Base-by-base conservation (phyloP, 345 rosid species). In the Rhodomyrtus tomentosa region DNA sequence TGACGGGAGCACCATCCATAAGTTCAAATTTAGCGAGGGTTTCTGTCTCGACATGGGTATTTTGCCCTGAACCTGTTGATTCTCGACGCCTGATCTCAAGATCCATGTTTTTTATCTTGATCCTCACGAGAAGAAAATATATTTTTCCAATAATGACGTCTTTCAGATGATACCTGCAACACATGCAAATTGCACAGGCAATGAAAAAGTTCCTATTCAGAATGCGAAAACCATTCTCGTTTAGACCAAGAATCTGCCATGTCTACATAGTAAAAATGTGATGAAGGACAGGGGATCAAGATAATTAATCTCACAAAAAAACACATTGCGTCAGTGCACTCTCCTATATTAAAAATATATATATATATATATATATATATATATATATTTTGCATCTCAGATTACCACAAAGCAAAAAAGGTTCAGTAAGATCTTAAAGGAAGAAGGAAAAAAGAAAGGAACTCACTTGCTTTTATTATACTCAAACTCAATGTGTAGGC, bases 1-100 rank as follows among this genome's bases (percentile, higher is more conserved):
- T 92, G 80, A 98, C 99, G 0, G 99, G 98, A 89, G 98, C 98
- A 80, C 99, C 99, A 88, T 98, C 99, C 99, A 98, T 98, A 91
- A 98, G 84, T 90, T 96, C 99, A 80, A 93, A 98, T 89, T 98
- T 98, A 15, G 99, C 99, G 25, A 98, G 94, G 18, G 99, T 98
- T 90, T 98, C 99, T 36, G 99, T 96, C 92, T 98, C 99, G 21
- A 98, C 99, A 86, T 95, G 98, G 36, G 98, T 98, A 88, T 94
- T 98, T 82, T 95, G 92, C 83, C 99, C 99, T 59, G 98, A 92
- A 81, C 99, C 99, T 2, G 99, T 98, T 59, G 99, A 96, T 86
- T 98, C 99, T 56, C 98, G 92, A 79, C 98, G 94, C 83, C 99
- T 90, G 86, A 98, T 98, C 95, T 98, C 99, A 82, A 98, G 98